These are phyloP conservation scores for Eimeria falciformis DNA, from an alignment of 169 alveolate species.

Conservation along the genomic window DNA sequence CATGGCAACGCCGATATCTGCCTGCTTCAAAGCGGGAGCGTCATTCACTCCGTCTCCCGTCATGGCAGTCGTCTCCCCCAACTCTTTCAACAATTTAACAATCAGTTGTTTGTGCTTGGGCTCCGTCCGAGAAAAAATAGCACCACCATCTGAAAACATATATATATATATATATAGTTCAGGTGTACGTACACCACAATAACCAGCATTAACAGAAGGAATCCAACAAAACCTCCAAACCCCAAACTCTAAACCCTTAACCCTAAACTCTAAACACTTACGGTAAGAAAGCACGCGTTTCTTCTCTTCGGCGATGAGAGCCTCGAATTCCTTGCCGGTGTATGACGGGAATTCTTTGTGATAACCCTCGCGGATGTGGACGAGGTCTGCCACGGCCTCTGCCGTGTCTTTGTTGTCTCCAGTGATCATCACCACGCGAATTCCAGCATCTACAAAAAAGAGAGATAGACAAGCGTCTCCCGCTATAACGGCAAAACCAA, in stretches of 20 bases:
- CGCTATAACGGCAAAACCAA: background rate
- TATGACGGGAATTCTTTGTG: conserved; percentile 81
- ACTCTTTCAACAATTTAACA: conserved; percentile 94
- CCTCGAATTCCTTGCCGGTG: conserved; percentile 97
- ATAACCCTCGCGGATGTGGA: conserved; percentile 90
- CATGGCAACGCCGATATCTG: conserved; percentile 99
- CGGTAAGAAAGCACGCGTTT: conserved; percentile 81
- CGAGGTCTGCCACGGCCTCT: conserved; percentile 97
- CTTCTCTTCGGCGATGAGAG: conserved; percentile 86
- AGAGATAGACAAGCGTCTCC: background rate
- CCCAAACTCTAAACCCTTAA: no score
- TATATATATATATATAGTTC: background rate
- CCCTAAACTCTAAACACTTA: no score
- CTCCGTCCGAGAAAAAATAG: conserved; percentile 98
- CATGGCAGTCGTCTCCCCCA: conserved; percentile 97
- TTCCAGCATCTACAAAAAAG: conserved; percentile 93
- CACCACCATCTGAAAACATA: conserved; percentile 78
- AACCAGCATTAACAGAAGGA: background rate
- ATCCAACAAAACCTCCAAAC: no score
- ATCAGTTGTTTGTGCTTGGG: conserved; percentile 98
- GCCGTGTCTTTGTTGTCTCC: conserved; percentile 99
- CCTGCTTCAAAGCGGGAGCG: conserved; percentile 99
- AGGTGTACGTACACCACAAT: background rate
- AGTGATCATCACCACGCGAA: conserved; percentile 99
- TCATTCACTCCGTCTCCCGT: conserved; percentile 99